Percentiles rank a stretch among this genome's conserved stretches.
These are phyloP conservation scores for Limtongozyma cylindracea DNA, from an alignment of 805 yeast genomes.

Conservation along the genomic window DNA sequence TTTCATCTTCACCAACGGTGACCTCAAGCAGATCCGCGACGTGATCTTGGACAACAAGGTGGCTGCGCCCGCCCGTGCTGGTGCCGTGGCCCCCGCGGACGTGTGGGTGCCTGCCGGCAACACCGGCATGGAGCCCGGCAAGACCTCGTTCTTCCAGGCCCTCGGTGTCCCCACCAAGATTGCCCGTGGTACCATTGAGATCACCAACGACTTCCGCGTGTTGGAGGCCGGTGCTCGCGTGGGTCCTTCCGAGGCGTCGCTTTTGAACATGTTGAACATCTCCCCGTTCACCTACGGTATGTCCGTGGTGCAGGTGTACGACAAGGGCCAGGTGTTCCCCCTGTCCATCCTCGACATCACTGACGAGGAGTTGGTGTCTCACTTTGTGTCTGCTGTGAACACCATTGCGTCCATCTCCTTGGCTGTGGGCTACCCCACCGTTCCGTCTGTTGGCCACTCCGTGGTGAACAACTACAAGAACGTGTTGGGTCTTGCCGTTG, in stretches of 20 bases:
- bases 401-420: conserved; percentile 89
- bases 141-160: conserved; percentile 99
- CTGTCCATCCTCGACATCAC: conserved; percentile 92
- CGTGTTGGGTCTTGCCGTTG: conserved; percentile 72
- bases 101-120: conserved; percentile 97
- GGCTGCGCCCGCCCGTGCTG: conserved; percentile 99
- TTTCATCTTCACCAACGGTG: conserved; percentile 96
- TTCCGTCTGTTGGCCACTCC: conserved; percentile 97
- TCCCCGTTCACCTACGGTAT: conserved; percentile 99
- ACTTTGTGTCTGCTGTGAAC: conserved; percentile 81
- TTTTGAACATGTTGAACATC: conserved; percentile 97
- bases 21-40: conserved; percentile 83
- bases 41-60: conserved; percentile 75
- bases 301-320: conserved; percentile 91
- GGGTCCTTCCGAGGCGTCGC: conserved; percentile 97
- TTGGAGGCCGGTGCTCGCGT: conserved; percentile 69
- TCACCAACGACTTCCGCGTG: conserved; percentile 90
- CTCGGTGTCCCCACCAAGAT: conserved; percentile 99
- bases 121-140: conserved; percentile 99
- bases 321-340: conserved; percentile 97
- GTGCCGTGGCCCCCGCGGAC: conserved; percentile 97
- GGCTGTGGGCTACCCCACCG: conserved; percentile 98
- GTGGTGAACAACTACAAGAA: conserved; percentile 98
- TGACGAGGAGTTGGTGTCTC: conserved; percentile 82
- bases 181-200: conserved; percentile 99